A percentile compares a stretch with the other conserved stretches of the same genome.
Conservation (phyloP, 768 basidiomycete genomes). For the Termitomyces sp. region DNA sequence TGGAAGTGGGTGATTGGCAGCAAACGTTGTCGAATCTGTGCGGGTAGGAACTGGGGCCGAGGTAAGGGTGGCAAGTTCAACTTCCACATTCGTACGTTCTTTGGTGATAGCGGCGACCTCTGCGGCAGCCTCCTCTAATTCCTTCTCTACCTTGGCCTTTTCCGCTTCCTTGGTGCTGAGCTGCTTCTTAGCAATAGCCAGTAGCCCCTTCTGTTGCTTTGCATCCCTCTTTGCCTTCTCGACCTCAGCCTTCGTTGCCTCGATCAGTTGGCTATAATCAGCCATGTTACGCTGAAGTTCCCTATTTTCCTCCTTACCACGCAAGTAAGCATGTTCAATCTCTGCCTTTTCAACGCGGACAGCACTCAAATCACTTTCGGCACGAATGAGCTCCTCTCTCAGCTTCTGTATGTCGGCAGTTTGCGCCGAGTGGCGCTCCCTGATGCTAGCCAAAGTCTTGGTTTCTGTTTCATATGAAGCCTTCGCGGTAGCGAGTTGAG, state of each 20-base stretch:
- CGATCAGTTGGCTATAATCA: constrained; percentile 70
- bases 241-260: constrained; percentile 62
- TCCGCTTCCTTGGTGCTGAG: constrained; percentile 78
- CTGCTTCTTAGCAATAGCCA: constrained; percentile 95
- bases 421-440: constrained; percentile 65
- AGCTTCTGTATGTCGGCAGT: constrained; percentile 64
- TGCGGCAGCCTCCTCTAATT: constrained; percentile 58
- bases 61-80: constrained; percentile 35
- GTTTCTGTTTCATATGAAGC: constrained; percentile 85
- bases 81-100: constrained; percentile 55
- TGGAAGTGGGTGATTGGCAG: constrained; percentile 71
- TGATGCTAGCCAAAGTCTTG: constrained; percentile 57
- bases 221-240: constrained; percentile 93
- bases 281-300: constrained; percentile 81
- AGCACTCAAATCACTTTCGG: constrained; percentile 90
- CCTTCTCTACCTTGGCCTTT: constrained; percentile 62
- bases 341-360: constrained; percentile 87
- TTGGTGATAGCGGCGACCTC: constrained; percentile 47
- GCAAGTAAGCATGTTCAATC: constrained; percentile 76
- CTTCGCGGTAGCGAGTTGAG: constrained; percentile 78
- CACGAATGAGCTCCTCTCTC: constrained; percentile 75
- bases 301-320: constrained; percentile 93
- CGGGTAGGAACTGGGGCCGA: constrained; percentile 19
- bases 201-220: constrained; percentile 91
- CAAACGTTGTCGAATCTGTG: constrained; percentile 46